Percentiles rank a stretch among this genome's conserved stretches.
Conservation (phyloP, 169 alveolate species). For the Babesia caballi region DNA sequence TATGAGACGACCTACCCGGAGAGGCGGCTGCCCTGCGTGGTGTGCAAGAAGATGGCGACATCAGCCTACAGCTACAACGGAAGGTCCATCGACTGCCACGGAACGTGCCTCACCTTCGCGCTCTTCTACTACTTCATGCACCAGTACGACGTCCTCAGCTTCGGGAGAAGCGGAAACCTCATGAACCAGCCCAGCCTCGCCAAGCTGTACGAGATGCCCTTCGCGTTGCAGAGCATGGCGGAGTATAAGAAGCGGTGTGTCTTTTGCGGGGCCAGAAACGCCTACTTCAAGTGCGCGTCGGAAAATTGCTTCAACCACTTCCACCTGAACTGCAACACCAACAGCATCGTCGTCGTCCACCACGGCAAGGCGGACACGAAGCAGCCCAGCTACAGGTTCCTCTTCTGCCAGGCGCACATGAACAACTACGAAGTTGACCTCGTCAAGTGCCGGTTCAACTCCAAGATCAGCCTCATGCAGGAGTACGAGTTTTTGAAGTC, state of each 20-base stretch:
- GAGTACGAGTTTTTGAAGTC: constrained; percentile 2
- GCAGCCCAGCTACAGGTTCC: constrained; percentile 27
- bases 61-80: constrained; percentile 10
- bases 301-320: constrained; percentile 29
- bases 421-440: constrained; percentile 16
- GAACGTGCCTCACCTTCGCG: constrained; percentile 33
- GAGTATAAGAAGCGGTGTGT: constrained; percentile 6
- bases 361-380: background rate
- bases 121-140: constrained; percentile 39
- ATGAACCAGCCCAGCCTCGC: background rate
- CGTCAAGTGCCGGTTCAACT: constrained; percentile 17
- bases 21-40: constrained; percentile 17
- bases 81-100: constrained; percentile 20
- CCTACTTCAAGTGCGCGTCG: constrained; percentile 49
- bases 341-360: constrained; percentile 14
- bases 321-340: constrained; percentile 39
- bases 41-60: constrained; percentile 32
- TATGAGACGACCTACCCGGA: constrained; percentile 14
- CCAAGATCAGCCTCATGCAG: background rate
- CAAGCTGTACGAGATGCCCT: constrained; percentile 12
- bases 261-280: constrained; percentile 45
- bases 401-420: constrained; percentile 36
- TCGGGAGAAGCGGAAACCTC: background rate
- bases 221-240: background rate
- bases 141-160: background rate